Evolutionary conservation across 495 filamentous ascomycete genomes (phyloP).

Genomic region (Clohesyomyces aquaticus): DNA sequence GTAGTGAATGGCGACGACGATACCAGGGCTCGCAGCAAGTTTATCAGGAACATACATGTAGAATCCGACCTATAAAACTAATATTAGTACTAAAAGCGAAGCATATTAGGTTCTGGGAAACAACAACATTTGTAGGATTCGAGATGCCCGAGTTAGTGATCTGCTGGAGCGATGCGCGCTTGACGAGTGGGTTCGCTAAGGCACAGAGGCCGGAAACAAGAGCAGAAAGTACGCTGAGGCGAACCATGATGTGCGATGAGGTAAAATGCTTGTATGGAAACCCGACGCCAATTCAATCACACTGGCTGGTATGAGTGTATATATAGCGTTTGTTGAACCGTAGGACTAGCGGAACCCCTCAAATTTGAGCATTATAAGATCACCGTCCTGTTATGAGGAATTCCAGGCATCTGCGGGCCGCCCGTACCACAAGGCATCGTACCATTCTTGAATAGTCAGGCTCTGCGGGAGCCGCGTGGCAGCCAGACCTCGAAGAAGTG

Average conservation of each 20-base stretch:
- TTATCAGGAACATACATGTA: slow-evolving; percentile 42
- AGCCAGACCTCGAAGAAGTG: no score
- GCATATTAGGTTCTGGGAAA: slow-evolving; percentile 36
- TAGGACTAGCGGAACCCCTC: background rate
- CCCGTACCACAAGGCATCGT: background rate
- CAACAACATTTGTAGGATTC: slow-evolving; percentile 6
- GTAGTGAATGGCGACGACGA: slow-evolving; percentile 38
- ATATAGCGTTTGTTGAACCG: no score
- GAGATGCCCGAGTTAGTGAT: slow-evolving; percentile 16
- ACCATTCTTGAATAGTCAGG: background rate
- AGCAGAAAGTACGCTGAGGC: background rate
- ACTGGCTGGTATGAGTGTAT: no score
- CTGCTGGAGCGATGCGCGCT: slow-evolving; percentile 14
- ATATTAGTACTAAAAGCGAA: slow-evolving; percentile 51
- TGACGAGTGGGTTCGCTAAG: slow-evolving; percentile 3
- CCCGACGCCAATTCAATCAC: background rate
- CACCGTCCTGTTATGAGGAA: background rate
- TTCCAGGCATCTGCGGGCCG: background rate
- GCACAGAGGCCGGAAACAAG: slow-evolving; percentile 4
- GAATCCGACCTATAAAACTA: slow-evolving; percentile 14
- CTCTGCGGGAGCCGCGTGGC: no score
- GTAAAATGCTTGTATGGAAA: background rate
- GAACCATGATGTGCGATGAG: slow-evolving; percentile 6
- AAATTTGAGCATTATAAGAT: background rate
- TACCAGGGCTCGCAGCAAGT: slow-evolving; percentile 31